Base-by-base conservation (phyloP, 139 green algal species). In the Spirogloea muscicola region DNA sequence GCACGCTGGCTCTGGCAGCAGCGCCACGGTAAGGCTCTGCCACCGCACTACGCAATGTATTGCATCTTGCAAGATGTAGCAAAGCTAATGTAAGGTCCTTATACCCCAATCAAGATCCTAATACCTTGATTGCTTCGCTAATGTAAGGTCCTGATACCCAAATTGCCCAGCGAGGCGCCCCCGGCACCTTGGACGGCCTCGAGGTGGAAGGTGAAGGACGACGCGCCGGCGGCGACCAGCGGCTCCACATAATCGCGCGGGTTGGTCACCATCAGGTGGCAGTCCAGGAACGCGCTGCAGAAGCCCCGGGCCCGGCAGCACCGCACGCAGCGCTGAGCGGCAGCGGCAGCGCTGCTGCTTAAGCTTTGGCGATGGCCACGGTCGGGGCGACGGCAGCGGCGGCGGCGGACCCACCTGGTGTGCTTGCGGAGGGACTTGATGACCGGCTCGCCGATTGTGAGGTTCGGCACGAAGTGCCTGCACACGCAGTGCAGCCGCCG, bases 381-480 rank as follows among this genome's bases (percentile, higher is more conserved):
- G 21, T 31, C 21, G 21, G 46, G 46, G 46, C 9, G 27, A 13
- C 31, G 33, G 55, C 13, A 13, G 9, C 33, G 55, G 33, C 9
- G 46, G 42, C n/a, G 10, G 46, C 33, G 46, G 49, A 27, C 31
- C 10, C 39, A 89, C 18, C 51, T 64, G 0, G 88, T 89, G 83
- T 91, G 83, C 63, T 90, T 91, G 27, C 91, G 81, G 21, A 97
- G 80, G 31, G 73, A 87, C 41, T 87, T 85, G n/a, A 84, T 68
- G 3, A 97, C 87, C 0, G 92, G 91, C 2, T 89, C 81, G 3
- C 92, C 92, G 21, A 97, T 86, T 0, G 93, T 97, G 13, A 97
- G 80, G 81, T 97, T 97, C 16, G 89, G 90, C 9, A 98, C 92
- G 76, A 97, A 96, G 75, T 97, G 89, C 3, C 93, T 94, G 72